Evolutionary conservation across 306 rosid genomes (phyloP).

Genomic region (Mimosa bimucronata): DNA sequence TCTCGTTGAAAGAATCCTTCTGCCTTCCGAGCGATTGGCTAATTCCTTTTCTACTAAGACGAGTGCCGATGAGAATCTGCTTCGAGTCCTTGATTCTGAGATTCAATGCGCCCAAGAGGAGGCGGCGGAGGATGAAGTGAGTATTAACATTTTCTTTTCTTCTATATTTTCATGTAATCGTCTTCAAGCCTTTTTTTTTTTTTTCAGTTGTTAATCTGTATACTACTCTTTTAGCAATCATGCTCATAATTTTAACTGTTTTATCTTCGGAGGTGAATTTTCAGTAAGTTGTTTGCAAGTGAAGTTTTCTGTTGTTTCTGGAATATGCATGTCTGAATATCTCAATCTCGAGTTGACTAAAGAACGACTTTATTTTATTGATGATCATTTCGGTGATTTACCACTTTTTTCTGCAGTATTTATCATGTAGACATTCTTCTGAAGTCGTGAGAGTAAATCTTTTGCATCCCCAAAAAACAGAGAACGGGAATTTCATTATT

Average conservation of each 20-base stretch:
- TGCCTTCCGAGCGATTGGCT: slow-evolving; percentile 54
- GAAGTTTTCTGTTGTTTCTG: background rate
- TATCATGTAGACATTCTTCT: background rate
- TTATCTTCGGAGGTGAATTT: background rate
- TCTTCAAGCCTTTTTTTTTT: background rate
- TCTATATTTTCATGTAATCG: background rate
- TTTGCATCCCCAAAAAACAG: background rate
- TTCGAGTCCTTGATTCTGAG: slow-evolving; percentile 58
- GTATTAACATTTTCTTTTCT: slow-evolving; percentile 13
- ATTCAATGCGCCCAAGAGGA: slow-evolving; percentile 58
- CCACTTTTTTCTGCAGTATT: background rate
- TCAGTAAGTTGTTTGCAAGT: background rate
- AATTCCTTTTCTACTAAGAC: slow-evolving; percentile 40
- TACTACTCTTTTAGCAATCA: background rate
- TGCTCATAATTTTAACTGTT: background rate
- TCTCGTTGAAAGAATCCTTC: slow-evolving; percentile 32
- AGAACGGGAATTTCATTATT: background rate
- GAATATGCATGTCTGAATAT: background rate
- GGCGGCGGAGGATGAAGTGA: background rate
- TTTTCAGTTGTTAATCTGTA: background rate
- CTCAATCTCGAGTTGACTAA: background rate
- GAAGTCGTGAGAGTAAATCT: background rate
- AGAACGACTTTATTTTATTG: background rate
- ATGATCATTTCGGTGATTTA: background rate
- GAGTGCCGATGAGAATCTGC: slow-evolving; percentile 41